Percentiles rank a stretch among this genome's conserved stretches.
These are phyloP conservation scores for Dactylorhiza incarnata DNA, from an alignment of 106 monocot species.

Conservation along the genomic window DNA sequence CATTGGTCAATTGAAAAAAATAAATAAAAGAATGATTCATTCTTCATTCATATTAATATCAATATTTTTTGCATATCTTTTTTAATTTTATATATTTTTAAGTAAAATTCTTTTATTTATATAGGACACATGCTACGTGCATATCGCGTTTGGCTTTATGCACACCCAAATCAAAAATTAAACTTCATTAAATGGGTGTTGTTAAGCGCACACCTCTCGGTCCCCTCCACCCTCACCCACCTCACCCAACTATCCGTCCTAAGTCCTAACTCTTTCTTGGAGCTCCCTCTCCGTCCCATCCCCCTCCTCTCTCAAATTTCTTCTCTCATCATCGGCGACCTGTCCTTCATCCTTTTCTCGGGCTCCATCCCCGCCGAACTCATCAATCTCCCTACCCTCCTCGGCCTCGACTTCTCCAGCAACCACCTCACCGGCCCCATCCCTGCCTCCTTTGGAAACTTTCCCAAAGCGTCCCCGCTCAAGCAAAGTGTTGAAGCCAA, in stretches of 20 bases:
- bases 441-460: conserved; percentile 18
- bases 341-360: conserved; percentile 30
- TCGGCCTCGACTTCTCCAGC: conserved; percentile 24
- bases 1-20: too few relatives aligned
- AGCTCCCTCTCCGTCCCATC: conserved; percentile 33
- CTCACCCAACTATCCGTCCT: conserved; percentile 21
- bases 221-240: conserved; percentile 25
- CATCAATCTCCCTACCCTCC: conserved; percentile 18
- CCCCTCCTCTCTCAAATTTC: conserved; percentile 20
- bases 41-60: too few relatives aligned
- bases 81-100: too few relatives aligned
- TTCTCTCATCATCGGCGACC: conserved; percentile 18
- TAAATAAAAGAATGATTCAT: too few relatives aligned
- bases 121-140: too few relatives aligned
- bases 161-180: too few relatives aligned
- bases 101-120: too few relatives aligned
- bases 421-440: conserved; percentile 43
- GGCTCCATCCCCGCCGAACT: conserved; percentile 39
- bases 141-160: too few relatives aligned
- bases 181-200: too few relatives aligned
- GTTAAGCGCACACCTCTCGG: too few relatives aligned
- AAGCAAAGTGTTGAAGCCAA: too few relatives aligned
- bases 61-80: too few relatives aligned
- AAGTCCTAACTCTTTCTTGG: conserved; percentile 30
- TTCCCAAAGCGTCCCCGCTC: neutral